Conservation (phyloP, 805 yeast species). For the Nakazawaea wyomingensis region DNA sequence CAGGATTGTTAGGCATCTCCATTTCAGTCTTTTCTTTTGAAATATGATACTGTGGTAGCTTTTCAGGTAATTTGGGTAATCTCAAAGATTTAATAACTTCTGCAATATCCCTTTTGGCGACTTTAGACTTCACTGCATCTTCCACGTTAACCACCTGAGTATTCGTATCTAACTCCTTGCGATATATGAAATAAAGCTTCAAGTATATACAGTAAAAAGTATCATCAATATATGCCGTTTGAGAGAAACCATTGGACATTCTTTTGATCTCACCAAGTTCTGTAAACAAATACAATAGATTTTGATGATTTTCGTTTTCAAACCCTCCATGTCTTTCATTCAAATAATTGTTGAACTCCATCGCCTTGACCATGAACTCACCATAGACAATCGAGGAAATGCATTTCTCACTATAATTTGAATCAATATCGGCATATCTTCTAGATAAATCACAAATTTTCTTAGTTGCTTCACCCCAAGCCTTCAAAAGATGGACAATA, state of each 20-base stretch:
- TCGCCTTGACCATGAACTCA: slow-evolving; percentile 36
- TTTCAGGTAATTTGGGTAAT: slow-evolving; percentile 12
- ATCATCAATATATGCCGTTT: slow-evolving; percentile 73
- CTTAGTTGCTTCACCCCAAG: slow-evolving; percentile 62
- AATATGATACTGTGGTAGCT: background rate
- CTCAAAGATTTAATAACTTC: slow-evolving; percentile 18
- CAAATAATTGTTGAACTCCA: slow-evolving; percentile 22
- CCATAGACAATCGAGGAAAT: slow-evolving; percentile 40
- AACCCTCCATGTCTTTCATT: slow-evolving; percentile 27
- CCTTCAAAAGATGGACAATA: slow-evolving; percentile 57
- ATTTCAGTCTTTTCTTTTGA: background rate
- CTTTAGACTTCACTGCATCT: slow-evolving; percentile 29
- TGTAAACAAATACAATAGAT: slow-evolving; percentile 37
- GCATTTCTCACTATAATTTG: slow-evolving; percentile 45
- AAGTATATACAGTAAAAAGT: slow-evolving; percentile 59
- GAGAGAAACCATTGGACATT: slow-evolving; percentile 76
- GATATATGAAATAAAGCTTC: slow-evolving; percentile 31
- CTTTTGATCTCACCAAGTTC: slow-evolving; percentile 59
- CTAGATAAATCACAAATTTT: slow-evolving; percentile 48
- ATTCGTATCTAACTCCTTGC: slow-evolving; percentile 3
- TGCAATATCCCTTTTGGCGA: slow-evolving; percentile 45
- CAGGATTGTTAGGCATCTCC: background rate
- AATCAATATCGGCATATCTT: slow-evolving; percentile 35
- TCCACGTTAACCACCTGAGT: background rate
- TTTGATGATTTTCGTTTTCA: slow-evolving; percentile 26